phyloP scores from a whole-genome alignment of 768 basidiomycete species.

The Xanthoconium stramineum region DNA sequence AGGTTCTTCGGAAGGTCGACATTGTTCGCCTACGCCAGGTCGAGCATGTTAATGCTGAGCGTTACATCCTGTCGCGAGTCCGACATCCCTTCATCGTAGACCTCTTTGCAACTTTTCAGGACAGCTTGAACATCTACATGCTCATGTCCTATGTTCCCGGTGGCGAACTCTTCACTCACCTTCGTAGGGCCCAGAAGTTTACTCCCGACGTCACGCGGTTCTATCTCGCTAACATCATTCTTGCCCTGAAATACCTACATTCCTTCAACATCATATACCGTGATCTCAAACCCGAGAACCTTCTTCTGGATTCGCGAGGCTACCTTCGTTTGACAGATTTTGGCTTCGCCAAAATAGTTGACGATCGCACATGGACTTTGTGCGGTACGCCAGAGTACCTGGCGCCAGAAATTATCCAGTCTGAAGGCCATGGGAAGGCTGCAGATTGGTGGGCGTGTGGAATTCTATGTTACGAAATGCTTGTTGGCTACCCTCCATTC shows the following conservation, averaged over 20 bases:
- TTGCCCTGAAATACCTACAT: conserved; percentile 93
- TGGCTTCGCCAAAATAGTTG: conserved; percentile 96
- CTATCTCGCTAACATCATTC: conserved; percentile 93
- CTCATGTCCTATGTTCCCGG: conserved; percentile 94
- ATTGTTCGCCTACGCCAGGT: conserved; percentile 91
- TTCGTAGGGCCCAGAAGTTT: conserved; percentile 91
- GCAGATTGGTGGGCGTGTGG: conserved; percentile 99
- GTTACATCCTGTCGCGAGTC: conserved; percentile 87
- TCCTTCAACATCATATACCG: conserved; percentile 98
- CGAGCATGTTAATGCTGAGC: conserved; percentile 96
- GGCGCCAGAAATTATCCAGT: conserved; percentile 97
- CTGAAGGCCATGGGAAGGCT: conserved; percentile 96
- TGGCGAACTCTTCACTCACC: conserved; percentile 95
- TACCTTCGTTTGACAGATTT: conserved; percentile 97
- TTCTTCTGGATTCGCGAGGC: conserved; percentile 90
- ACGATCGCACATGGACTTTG: conserved; percentile 96
- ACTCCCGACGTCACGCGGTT: conserved; percentile 97
- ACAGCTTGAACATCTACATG: conserved; percentile 97
- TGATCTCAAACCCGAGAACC: conserved; percentile 97
- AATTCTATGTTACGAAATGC: conserved; percentile 96
- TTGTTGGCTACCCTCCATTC: conserved; percentile 98
- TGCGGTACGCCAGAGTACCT: conserved; percentile 97
- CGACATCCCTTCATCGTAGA: conserved; percentile 97
- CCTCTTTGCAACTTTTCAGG: conserved; percentile 92
- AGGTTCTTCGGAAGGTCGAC: conserved; percentile 82